Evolutionary conservation across 257 asterid species (phyloP), one percentile per base, ranked within the genome.

Genomic region (Nicotiana tomentosiformis): DNA sequence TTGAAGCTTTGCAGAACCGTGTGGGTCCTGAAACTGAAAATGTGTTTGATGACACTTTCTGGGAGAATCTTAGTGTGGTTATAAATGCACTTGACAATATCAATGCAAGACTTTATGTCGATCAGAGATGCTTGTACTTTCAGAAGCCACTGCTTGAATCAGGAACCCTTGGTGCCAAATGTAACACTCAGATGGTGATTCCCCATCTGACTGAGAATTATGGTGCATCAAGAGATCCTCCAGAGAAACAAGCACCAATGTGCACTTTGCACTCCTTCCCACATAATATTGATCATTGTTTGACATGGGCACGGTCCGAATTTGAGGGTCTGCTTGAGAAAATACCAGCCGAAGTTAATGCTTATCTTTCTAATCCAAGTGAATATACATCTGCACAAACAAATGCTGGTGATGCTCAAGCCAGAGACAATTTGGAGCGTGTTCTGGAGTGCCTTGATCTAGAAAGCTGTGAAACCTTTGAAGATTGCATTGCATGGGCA

Each of bases 231-330:
- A 92, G 97, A 76, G 98, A 93, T 81, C 98, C 98, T 56, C 97
- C 97, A 8, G 98, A 95, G 92, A 95, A 91, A 86, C 98, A 95
- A 89, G 98, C 98, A 76, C 98, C 98, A 46, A 95, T 95, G 98
- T 95, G 98, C 83, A 95, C 98, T 77, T 92, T 95, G 82, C 98
- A 95, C 84, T 93, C 98, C 35, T 95, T 95, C 85, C 98, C 98
- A 0, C 98, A 95, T 87, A 95, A 92, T 81, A 95, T 95, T 49
- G 98, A 93, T 85, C 98, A 95, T 86, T 95, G 98, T 89, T 88
- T 95, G 92, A 93, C 98, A 15, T 95, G 98, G 98, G 97, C 98
- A 67, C 89, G 98, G 32, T 95, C 98, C 2, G 98, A 95, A 85
- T 95, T 95, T 82, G 98, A 95, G 88, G 98, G 98, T 60, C 87